These are phyloP conservation scores for Alnus rubra DNA, from an alignment of 306 rosid genomes.

Conservation along the genomic window DNA sequence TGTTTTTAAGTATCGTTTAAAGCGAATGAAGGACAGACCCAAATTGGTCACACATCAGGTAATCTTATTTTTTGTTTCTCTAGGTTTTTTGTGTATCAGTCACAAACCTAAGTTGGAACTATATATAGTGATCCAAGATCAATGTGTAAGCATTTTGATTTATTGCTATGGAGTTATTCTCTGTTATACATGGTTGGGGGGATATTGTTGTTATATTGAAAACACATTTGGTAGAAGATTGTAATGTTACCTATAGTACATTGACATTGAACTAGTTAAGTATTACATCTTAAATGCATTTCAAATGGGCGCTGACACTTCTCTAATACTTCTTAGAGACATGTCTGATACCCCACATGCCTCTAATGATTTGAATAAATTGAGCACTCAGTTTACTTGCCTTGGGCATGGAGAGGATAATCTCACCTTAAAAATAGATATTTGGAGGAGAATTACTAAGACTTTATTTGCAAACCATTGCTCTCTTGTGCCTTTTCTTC, in stretches of 20 bases:
- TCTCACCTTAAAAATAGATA: background rate
- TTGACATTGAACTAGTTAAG: background rate
- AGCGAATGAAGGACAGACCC: constrained; percentile 81
- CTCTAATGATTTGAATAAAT: background rate
- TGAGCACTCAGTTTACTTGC: background rate
- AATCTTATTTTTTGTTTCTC: background rate
- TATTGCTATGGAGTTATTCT: background rate
- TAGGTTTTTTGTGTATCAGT: background rate
- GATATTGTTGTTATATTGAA: background rate
- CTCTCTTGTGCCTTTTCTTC: background rate
- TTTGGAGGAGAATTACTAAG: background rate
- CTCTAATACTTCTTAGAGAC: background rate
- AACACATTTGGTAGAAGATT: background rate
- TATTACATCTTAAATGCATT: background rate
- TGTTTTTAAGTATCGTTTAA: constrained; percentile 81
- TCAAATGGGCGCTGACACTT: background rate
- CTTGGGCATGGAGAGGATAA: background rate
- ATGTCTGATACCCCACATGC: background rate
- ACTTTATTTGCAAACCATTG: background rate
- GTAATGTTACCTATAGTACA: background rate
- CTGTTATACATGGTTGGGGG: background rate
- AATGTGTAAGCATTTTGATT: background rate
- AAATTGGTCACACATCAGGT: constrained; percentile 85
- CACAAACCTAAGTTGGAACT: background rate
- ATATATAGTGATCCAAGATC: background rate